A percentile compares a stretch with the other conserved stretches of the same genome.
Conservation (phyloP, 306 rosid genomes). For the Lagenaria siceraria region DNA sequence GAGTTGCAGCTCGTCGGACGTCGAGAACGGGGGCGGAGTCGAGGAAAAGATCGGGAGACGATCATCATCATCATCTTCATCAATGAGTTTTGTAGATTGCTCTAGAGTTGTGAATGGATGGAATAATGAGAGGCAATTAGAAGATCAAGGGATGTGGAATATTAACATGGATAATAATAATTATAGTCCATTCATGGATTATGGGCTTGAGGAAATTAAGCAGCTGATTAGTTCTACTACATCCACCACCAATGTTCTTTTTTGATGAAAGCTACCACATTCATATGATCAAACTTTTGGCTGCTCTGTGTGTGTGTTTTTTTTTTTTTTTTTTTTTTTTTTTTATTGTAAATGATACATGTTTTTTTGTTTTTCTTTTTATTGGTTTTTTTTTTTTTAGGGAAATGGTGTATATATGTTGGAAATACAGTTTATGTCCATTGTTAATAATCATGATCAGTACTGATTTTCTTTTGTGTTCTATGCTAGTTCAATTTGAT, state of each 20-base stretch:
- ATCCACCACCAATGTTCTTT: slow-evolving; percentile 41
- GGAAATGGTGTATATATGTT: background rate
- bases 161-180: slow-evolving; percentile 14
- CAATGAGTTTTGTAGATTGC: slow-evolving; percentile 14
- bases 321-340: too few relatives aligned
- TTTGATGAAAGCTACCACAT: slow-evolving; percentile 19
- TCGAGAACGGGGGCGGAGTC: slow-evolving; percentile 16
- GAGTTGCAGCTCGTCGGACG: slow-evolving; percentile 37
- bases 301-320: background rate
- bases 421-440: background rate
- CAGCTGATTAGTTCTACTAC: slow-evolving; percentile 34
- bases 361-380: background rate
- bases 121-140: slow-evolving; percentile 10
- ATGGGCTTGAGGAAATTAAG: slow-evolving; percentile 58
- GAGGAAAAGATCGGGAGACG: slow-evolving; percentile 34
- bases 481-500: background rate
- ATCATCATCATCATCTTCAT: background rate
- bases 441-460: background rate
- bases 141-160: slow-evolving; percentile 21
- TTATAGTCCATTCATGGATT: slow-evolving; percentile 31
- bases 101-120: slow-evolving; percentile 9
- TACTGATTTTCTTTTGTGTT: background rate
- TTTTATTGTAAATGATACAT: background rate
- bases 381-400: background rate
- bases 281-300: background rate